A percentile compares a stretch with the other conserved stretches of the same genome.
Evolutionary conservation across 805 yeast genomes (phyloP).

Genomic region (Teunomyces lycoperdinae): DNA sequence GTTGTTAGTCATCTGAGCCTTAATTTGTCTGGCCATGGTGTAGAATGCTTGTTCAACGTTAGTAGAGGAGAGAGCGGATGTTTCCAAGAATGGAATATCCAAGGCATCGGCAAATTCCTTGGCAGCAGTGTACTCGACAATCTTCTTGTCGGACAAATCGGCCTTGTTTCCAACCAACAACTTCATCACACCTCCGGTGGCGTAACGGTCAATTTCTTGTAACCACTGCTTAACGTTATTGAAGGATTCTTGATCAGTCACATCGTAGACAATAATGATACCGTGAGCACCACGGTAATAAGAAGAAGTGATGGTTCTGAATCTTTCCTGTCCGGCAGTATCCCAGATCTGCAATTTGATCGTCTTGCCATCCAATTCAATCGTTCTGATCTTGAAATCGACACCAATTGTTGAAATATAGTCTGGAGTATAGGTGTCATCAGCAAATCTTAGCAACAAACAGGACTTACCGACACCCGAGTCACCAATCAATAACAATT

Average conservation of each 20-base stretch:
- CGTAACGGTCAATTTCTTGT: constrained; percentile 97
- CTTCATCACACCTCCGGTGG: constrained; percentile 96
- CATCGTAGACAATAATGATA: constrained; percentile 95
- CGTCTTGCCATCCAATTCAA: constrained; percentile 94
- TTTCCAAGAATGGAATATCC: constrained; percentile 93
- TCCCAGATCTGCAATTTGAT: constrained; percentile 99
- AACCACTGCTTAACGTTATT: constrained; percentile 97
- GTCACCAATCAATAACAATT: constrained; percentile 92
- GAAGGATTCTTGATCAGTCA: constrained; percentile 94
- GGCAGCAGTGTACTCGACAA: constrained; percentile 93
- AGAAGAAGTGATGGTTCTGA: constrained; percentile 95
- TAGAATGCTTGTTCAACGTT: constrained; percentile 98
- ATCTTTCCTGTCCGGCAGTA: constrained; percentile 98
- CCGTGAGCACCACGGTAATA: constrained; percentile 99
- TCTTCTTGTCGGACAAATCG: constrained; percentile 89
- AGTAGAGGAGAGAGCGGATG: constrained; percentile 91
- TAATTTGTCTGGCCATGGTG: constrained; percentile 98
- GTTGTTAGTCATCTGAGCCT: constrained; percentile 84
- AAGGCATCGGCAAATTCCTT: constrained; percentile 96
- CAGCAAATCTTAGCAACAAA: constrained; percentile 90
- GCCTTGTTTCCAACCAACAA: constrained; percentile 95
- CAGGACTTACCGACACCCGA: constrained; percentile 99
- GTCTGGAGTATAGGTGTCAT: constrained; percentile 94
- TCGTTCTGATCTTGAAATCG: constrained; percentile 86
- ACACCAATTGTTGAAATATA: constrained; percentile 98